Base-by-base conservation (phyloP, 768 basidiomycete genomes). In the Exsudoporus frostii region DNA sequence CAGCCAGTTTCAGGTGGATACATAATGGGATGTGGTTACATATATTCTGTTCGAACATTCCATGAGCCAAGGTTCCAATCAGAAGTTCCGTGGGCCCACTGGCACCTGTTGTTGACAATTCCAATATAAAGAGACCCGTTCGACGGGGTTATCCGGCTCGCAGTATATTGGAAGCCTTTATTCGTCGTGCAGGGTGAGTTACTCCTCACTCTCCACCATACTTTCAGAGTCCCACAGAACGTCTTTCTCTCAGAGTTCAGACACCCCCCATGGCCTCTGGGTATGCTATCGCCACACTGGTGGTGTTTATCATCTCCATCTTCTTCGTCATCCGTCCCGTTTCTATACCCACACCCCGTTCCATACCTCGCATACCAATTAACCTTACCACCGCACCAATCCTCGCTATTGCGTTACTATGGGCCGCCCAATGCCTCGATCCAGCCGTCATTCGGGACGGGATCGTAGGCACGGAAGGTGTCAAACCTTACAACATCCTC, bases 401-500 rank as follows among this genome's bases (percentile, higher is more conserved):
- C 20, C 60, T 78, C 44, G 74, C 78, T 11, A 80, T 83, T 24
- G 73, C 74, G 2, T 62, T 82, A 30, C 62, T 83, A 17, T 81
- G 80, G 82, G 81, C 81, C 3, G 66, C 80, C 0, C 79, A 81
- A 57, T 83, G 82, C 55, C 60, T 83, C 36, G 61, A 75, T 49
- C 51, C 65, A 0, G 27, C 57, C 0, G 81, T 79, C 10, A 78
- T 96, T 36, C 78, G 85, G 15, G 71, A 81, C 54, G 95, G 95
- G 1, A 91, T 96, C 48, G 83, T 95, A 11, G 88, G 88, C 7
- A 76, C 78, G 0, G 85, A 86, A 54, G 87, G 87, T 4, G 80
- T 98, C 24, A 82, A 88, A 59, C 95, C 95, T 0, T 90, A 94
- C 64, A 91, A 97, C 66, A 94, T 98, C 58, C 82, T 98, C 68